phyloP scores from a whole-genome alignment of 2,329 filamentous ascomycete species.

The Epichloe gansuensis region DNA sequence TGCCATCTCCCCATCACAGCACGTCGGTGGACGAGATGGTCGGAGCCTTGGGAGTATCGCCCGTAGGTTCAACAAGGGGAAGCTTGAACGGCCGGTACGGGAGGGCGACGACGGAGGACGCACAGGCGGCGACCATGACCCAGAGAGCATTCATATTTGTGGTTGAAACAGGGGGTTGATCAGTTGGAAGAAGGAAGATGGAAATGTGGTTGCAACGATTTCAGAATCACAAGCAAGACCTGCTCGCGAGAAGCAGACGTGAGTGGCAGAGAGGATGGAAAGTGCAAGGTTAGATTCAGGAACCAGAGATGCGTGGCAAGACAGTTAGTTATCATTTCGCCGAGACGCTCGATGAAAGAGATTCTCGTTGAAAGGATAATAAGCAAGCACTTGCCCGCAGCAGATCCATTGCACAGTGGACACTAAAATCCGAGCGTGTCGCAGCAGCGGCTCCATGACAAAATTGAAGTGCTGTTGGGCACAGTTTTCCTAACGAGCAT shows the following conservation, averaged over 20 bases:
- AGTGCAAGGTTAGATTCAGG: background rate
- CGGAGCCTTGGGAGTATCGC: background rate
- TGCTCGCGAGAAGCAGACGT: background rate
- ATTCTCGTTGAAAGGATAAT: background rate
- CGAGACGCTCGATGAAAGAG: background rate
- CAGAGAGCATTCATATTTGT: conserved; percentile 12
- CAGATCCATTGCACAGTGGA: background rate
- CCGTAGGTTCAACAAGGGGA: background rate
- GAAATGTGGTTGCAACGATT: background rate
- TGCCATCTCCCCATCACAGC: conserved; percentile 2
- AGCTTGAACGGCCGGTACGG: conserved; percentile 10
- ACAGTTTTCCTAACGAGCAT: background rate
- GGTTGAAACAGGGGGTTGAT: background rate
- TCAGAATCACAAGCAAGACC: background rate
- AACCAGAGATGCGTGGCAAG: background rate
- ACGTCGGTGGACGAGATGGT: conserved; percentile 8
- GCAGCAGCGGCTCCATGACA: background rate
- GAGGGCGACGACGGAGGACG: conserved; percentile 10
- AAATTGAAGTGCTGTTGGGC: background rate
- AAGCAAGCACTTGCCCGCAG: background rate
- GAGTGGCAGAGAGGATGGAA: background rate
- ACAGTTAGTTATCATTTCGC: background rate
- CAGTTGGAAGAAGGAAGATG: background rate
- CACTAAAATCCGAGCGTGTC: background rate
- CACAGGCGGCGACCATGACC: conserved; percentile 11